Base-by-base conservation (phyloP, 352 stramenopile genomes). In the Hyaloperonospora arabidopsidis region DNA sequence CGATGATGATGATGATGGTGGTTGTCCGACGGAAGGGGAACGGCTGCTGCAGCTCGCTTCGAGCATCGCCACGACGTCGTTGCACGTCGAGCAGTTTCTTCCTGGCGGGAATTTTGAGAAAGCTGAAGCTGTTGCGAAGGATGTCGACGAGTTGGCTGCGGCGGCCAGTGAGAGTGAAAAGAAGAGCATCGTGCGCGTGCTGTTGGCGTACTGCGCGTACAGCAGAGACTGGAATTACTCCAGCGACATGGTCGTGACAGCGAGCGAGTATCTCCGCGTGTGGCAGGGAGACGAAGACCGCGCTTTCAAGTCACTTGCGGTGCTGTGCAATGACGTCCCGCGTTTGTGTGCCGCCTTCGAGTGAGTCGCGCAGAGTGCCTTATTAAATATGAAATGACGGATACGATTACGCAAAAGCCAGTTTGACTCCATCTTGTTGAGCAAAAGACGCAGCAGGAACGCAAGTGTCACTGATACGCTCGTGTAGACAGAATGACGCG, bases 161-260 rank as follows among this genome's bases (percentile, higher is more conserved):
- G 50, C 65, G 7, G 55, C 57, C 21, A 61, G 58, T 10, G 61
- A 74, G 5, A 68, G 70, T 36, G 68, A 76, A 34, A 74, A 70
- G 28, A 73, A 62, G 41, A 67, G 57, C 23, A 56, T 87, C 38
- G 74, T 69, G 11, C 76, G 78, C 43, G 61, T 91, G 23, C 71
- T 91, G 35, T 68, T 84, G 43, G 80, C 80, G 0, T 87, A 80
- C 57, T 84, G 74, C 28, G 83, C 76, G n/a, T 88, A 90, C 65
- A 88, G 75, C 45, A 70, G 88, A 63, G 76, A 76, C 43, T 59
- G 73, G 17, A 71, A 75, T 35, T 91, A 85, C 52, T 61, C 68
- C 19, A 61, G 54, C 51, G 73, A 84, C 11, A 84, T 91, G 80
- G 75, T 91, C 45, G 46, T 61, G 4, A 71, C 70, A 12, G 80